Base-by-base conservation (phyloP, 768 basidiomycete genomes). In the Suillus hirtellus region DNA sequence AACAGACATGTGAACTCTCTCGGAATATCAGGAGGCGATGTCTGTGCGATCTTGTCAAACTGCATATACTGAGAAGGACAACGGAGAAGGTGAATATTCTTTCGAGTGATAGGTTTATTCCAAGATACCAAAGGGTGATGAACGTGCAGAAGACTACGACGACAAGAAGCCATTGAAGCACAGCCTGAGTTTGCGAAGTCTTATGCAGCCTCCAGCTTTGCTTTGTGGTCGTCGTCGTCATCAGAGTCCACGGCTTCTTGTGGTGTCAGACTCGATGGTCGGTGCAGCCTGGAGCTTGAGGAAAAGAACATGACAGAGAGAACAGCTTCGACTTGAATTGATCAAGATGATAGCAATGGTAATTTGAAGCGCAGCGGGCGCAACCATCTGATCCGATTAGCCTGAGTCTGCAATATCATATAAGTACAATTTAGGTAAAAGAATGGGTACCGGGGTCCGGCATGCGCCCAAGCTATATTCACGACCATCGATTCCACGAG, bases 1-100 rank as follows among this genome's bases (percentile, higher is more conserved):
- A 34, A 52, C 50, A 34, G 50, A 52, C 10, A 52, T 52, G 31
- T 52, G 17, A 34, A 52, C 10, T 52, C 50, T 52, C 50, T 52
- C 50, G 31, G 17, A 34, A 34, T 34, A 27, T 27, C 1, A 34
- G 31, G 50, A 50, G 50, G 50, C 10, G 50, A 52, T 9, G 50
- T 1, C 17, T 31, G 50, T 19, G 17, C 31, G 17, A 52, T 52
- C 31, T 52, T 31, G 10, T 52, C 50, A 8, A 52, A 52, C 2
- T 24, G 50, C 17, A 52, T 19, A 31, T 52, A 52, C 34, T 52
- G 50, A 52, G 50, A 52, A 52, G 50, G 50, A 4, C 50, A 31
- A 52, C 50, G 50, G 10, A 52, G 50, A 34, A 52, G 50, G 31
- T 52, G 50, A 4, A 52, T 10, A 52, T 52, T 34, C 50, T 34